A percentile compares a stretch with the other conserved stretches of the same genome.
Conservation (phyloP, 169 alveolate genomes). For the Miamiensis avidus region DNA sequence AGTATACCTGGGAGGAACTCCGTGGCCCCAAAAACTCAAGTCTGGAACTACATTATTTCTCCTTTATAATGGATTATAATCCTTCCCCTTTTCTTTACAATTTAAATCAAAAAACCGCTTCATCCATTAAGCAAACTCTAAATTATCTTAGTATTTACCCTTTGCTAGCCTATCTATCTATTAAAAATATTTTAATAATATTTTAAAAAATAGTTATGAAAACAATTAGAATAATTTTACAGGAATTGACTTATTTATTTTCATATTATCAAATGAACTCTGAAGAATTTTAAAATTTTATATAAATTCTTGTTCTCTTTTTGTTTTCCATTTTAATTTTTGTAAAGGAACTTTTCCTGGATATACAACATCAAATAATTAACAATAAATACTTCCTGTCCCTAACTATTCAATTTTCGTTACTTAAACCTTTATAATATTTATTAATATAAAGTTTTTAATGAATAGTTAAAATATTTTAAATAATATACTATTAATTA, state of each 20-base stretch:
- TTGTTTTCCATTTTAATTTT: slow-evolving; percentile 12
- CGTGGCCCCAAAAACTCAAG: slow-evolving; percentile 10
- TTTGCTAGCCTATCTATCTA: slow-evolving; percentile 7
- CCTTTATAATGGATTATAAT: slow-evolving; percentile 8
- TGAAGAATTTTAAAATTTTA: slow-evolving; percentile 7
- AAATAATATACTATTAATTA: neutral
- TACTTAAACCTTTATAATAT: neutral
- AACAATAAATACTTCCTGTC: slow-evolving; percentile 42
- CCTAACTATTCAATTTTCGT: slow-evolving; percentile 42
- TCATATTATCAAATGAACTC: neutral
- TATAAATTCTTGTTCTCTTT: slow-evolving; percentile 5
- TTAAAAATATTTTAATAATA: neutral
- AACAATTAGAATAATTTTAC: neutral
- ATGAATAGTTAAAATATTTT: neutral
- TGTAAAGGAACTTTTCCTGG: slow-evolving; percentile 36
- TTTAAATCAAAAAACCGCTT: slow-evolving; percentile 10
- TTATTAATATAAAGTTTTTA: neutral
- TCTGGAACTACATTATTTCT: slow-evolving; percentile 11
- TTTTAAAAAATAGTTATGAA: neutral
- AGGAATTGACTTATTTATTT: slow-evolving; percentile 3
- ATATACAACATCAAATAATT: slow-evolving; percentile 36
- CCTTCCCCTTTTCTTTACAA: slow-evolving; percentile 22
- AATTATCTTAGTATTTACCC: slow-evolving; percentile 18
- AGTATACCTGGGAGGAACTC: slow-evolving; percentile 6
- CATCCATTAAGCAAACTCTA: slow-evolving; percentile 26